These are phyloP conservation scores for Pseudogymnoascus sp. DNA, from an alignment of 2,329 filamentous ascomycete genomes.

Conservation along the genomic window DNA sequence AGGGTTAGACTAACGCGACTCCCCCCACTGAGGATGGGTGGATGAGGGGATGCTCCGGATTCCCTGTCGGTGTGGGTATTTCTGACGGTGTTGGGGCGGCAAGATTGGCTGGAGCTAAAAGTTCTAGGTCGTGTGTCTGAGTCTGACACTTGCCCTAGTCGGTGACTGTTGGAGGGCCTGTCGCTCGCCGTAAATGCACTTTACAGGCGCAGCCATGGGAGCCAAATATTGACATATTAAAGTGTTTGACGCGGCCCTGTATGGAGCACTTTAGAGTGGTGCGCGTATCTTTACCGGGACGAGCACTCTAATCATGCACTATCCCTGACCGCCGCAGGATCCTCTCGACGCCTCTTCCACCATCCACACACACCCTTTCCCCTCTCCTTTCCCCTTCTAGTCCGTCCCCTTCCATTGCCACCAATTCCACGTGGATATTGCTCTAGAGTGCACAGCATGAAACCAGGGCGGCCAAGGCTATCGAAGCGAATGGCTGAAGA, in stretches of 20 bases:
- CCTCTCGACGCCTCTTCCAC: background rate
- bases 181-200: background rate
- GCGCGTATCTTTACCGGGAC: background rate
- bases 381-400: background rate
- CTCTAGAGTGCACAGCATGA: background rate
- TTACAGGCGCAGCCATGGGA: background rate
- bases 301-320: background rate
- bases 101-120: background rate
- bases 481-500: background rate
- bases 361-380: background rate
- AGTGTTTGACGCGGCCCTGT: background rate
- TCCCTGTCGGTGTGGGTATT: background rate
- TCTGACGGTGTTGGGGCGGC: background rate
- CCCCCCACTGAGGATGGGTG: no score
- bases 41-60: background rate
- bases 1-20: background rate
- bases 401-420: background rate
- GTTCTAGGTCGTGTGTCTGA: conserved; percentile 1
- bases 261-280: background rate
- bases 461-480: background rate
- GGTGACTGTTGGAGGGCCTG: background rate
- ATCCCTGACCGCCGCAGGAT: background rate
- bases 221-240: background rate
- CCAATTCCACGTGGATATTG: background rate
- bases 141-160: background rate